Percentiles rank a stretch among this genome's conserved stretches.
Evolutionary conservation across 2,329 filamentous ascomycete genomes (phyloP).

Genomic region (Cytospora piceicola): DNA sequence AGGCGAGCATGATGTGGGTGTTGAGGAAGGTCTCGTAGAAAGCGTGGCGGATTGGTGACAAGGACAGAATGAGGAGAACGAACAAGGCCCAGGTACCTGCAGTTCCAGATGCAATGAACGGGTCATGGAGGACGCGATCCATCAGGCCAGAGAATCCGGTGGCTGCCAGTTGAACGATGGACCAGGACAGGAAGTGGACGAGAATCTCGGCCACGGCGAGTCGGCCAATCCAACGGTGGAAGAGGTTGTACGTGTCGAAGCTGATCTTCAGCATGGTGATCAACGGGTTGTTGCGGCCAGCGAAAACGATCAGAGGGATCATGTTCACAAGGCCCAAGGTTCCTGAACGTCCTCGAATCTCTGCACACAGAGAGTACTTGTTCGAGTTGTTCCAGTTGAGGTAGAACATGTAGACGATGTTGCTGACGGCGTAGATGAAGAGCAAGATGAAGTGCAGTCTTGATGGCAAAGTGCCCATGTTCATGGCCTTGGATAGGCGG

Average conservation of each 20-base stretch:
- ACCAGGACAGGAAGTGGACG: conserved; percentile 74
- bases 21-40: conserved; percentile 98
- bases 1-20: conserved; percentile 76
- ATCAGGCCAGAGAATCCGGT: conserved; percentile 64
- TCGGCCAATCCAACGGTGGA: conserved; percentile 83
- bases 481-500: conserved; percentile 47
- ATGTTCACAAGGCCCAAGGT: conserved; percentile 86
- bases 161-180: conserved; percentile 69
- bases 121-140: conserved; percentile 57
- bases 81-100: conserved; percentile 64
- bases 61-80: conserved; percentile 69
- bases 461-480: conserved; percentile 66
- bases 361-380: conserved; percentile 70
- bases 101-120: conserved; percentile 69
- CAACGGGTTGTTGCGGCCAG: conserved; percentile 89
- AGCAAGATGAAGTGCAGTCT: conserved; percentile 65
- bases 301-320: conserved; percentile 86
- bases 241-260: conserved; percentile 94
- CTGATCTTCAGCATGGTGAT: conserved; percentile 82
- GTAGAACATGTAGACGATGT: conserved; percentile 64
- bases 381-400: conserved; percentile 64
- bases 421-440: conserved; percentile 60
- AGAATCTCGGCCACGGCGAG: conserved; percentile 72
- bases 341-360: conserved; percentile 84
- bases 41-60: conserved; percentile 84